Percentiles rank a stretch among this genome's conserved stretches.
phyloP scores from a whole-genome alignment of 768 basidiomycete species.

The Kockovaella imperatae region DNA sequence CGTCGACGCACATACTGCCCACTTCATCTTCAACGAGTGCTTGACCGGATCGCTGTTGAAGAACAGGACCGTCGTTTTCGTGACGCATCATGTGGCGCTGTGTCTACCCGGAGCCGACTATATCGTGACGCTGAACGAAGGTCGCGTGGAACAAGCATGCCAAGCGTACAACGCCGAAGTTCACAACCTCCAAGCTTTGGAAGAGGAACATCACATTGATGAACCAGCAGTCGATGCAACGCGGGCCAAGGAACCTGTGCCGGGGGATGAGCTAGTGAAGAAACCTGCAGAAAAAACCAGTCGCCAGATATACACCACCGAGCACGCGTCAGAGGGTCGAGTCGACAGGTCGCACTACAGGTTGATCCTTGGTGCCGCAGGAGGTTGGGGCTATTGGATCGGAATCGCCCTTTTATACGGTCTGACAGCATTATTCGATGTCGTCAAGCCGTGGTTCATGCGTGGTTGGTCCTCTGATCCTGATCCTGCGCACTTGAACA shows the following conservation, averaged over 20 bases:
- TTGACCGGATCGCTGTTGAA: conserved; percentile 25
- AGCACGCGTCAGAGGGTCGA: conserved; percentile 20
- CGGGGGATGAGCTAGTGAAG: too few relatives aligned
- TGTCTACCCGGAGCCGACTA: conserved; percentile 33
- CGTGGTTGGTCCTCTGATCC: conserved; percentile 34
- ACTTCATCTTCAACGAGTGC: conserved; percentile 35
- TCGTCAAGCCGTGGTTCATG: conserved; percentile 19
- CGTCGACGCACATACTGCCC: conserved; percentile 43
- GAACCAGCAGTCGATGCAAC: too few relatives aligned
- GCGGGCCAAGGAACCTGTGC: too few relatives aligned
- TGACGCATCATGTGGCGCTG: conserved; percentile 42
- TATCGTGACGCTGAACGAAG: conserved; percentile 24
- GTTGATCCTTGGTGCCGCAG: conserved; percentile 28
- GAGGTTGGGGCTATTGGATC: conserved; percentile 34
- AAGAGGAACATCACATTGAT: too few relatives aligned
- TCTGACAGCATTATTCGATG: conserved; percentile 11
- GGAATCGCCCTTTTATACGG: conserved; percentile 21
- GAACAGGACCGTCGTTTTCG: conserved; percentile 35
- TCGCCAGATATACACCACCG: conserved; percentile 26
- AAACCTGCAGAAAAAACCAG: too few relatives aligned
- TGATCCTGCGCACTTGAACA: conserved; percentile 14
- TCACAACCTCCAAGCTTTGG: background rate
- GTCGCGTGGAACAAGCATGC: conserved; percentile 23
- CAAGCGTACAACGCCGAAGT: conserved; percentile 8
- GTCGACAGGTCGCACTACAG: conserved; percentile 24